phyloP scores from a whole-genome alignment of 148 eudicot genomes.

The Cornus florida region DNA sequence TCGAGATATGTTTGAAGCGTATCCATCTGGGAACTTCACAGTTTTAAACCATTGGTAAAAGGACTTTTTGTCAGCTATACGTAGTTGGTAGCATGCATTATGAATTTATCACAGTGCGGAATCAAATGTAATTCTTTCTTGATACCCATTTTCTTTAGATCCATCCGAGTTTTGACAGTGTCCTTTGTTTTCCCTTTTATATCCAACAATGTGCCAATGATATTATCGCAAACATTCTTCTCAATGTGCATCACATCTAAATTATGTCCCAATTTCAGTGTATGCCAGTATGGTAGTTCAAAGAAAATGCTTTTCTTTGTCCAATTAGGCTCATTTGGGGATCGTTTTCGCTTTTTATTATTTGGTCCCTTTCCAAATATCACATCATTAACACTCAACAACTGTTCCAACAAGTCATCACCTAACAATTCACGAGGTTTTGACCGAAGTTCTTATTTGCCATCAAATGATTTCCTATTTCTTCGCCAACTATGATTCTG shows the following conservation, averaged over 20 bases:
- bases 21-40: neutral
- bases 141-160: constrained; percentile 8
- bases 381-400: no score
- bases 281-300: constrained; percentile 13
- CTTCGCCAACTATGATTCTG: no score
- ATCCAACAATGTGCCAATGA: constrained; percentile 12
- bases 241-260: constrained; percentile 24
- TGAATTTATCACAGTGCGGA: neutral
- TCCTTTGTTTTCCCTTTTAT: constrained; percentile 24
- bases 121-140: constrained; percentile 8
- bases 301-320: constrained; percentile 6
- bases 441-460: no score
- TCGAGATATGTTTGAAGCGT: constrained; percentile 17
- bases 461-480: no score
- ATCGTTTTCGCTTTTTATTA: no score
- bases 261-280: constrained; percentile 1
- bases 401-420: no score
- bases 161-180: constrained; percentile 7
- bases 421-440: no score
- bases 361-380: no score
- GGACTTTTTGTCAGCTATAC: neutral
- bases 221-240: constrained; percentile 21
- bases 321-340: neutral
- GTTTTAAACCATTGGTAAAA: constrained; percentile 10
- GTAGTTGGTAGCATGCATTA: constrained; percentile 6